Evolutionary conservation across 1,139 yeast species (phyloP), one percentile per base, ranked within the genome.

Genomic region (Yamadazyma friedrichii): DNA sequence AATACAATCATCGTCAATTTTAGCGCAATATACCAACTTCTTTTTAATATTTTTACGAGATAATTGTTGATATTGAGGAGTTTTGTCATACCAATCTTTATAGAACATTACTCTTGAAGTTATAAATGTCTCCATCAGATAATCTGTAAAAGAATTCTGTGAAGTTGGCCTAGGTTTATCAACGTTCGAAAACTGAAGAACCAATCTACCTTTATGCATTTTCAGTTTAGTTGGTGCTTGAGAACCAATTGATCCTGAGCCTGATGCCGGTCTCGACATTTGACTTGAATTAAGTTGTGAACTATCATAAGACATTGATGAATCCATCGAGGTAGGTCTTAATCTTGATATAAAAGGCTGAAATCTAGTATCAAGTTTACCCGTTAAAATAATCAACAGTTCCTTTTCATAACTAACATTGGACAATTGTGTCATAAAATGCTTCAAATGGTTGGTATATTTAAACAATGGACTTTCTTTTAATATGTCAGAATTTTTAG

Each of bases 11-110:
- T 41, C 35, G 13, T 32, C 39, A 2, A 41, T n/a, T 24, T 32
- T 32, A 32, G 36, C 32, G 31, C 41, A 38, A 31, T 16, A 31
- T 2, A 41, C 26, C 6, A 9, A n/a, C 13, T 25, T 26, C 15
- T n/a, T 12, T 13, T 22, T 25, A 15, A 17, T 35, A 13, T 24
- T 4, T 17, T 35, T 28, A n/a, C 10, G 12, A 9, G n/a, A 9
- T 3, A 8, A 13, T 16, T 13, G 15, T 4, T 22, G 16, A 9
- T 15, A 65, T 9, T 29, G 33, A 6, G 33, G 37, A 2, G 33
- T 20, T 33, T 60, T 59, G 38, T 58, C 61, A 49, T 57, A 63
- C 74, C 74, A 68, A 44, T 68, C 75, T 31, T 56, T 58, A 51
- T 59, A 68, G 41, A 71, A 66, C 4, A 65, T 41, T 3, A 67